Percentiles rank a stretch among this genome's conserved stretches.
phyloP scores from a whole-genome alignment of 441 rosid species.

The Cnidoscolus chayamansa region DNA sequence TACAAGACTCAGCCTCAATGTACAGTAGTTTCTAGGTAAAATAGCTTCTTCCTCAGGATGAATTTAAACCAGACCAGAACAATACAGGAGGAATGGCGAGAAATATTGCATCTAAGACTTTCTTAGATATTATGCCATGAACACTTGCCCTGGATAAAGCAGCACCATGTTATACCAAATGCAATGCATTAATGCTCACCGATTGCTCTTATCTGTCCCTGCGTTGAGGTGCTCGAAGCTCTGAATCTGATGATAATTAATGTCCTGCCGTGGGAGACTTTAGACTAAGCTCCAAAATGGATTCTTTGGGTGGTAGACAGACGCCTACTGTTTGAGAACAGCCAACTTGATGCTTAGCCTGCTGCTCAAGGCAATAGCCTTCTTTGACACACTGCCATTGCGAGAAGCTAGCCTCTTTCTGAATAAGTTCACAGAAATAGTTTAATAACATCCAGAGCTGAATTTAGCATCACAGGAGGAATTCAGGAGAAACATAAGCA shows the following conservation, averaged over 20 bases:
- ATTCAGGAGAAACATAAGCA: conserved; percentile 17
- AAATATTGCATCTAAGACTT: not conserved
- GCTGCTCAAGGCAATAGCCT: conserved; percentile 55
- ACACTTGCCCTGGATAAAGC: not conserved
- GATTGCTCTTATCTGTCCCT: conserved; percentile 29
- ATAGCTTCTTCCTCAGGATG: conserved; percentile 4
- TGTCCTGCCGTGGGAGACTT: conserved; percentile 44
- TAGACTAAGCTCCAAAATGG: conserved; percentile 51
- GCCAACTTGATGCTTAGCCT: conserved; percentile 58
- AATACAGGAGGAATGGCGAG: not conserved
- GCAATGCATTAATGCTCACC: conserved; percentile 11
- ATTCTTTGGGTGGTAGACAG: conserved; percentile 54
- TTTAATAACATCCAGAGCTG: not conserved
- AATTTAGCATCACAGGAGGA: conserved; percentile 2
- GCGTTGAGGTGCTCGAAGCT: conserved; percentile 60
- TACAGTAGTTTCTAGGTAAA: not conserved
- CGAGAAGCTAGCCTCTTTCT: conserved; percentile 51
- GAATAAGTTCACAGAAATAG: conserved; percentile 43
- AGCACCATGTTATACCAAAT: not conserved
- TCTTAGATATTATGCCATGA: not conserved
- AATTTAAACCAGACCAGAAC: conserved; percentile 1
- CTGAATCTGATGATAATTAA: conserved; percentile 49
- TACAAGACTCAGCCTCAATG: not conserved
- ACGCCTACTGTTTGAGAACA: conserved; percentile 58
- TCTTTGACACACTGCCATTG: conserved; percentile 61